A percentile compares a stretch with the other conserved stretches of the same genome.
These are phyloP conservation scores for Chimonanthus salicifolius DNA, from an alignment of 164 flowering plant genomes.

Conservation along the genomic window DNA sequence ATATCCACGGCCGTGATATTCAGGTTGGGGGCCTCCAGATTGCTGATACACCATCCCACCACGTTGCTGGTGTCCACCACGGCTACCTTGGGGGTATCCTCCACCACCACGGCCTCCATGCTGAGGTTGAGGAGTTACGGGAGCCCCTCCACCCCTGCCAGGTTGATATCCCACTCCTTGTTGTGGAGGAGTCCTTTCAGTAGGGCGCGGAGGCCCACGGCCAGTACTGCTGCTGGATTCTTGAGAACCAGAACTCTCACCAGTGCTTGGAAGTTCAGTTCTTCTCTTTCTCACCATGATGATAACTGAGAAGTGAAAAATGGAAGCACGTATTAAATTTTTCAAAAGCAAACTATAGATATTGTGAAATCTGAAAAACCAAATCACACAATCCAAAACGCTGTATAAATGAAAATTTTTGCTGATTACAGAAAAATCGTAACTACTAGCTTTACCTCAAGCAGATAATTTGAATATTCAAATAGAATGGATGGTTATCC, in stretches of 20 bases:
- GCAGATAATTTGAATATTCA: too few species aligned
- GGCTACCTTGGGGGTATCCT: slow-evolving; percentile 12
- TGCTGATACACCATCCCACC: slow-evolving; percentile 24
- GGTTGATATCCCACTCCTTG: slow-evolving; percentile 20
- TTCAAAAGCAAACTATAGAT: too few species aligned
- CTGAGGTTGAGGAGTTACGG: slow-evolving; percentile 3
- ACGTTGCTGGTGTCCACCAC: slow-evolving; percentile 19
- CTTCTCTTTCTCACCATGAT: slow-evolving; percentile 70
- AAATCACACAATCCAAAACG: too few species aligned
- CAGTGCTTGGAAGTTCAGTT: slow-evolving; percentile 34
- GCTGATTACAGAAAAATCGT: too few species aligned
- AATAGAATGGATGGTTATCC: too few species aligned
- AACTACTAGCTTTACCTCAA: too few species aligned
- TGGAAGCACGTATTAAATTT: not conserved
- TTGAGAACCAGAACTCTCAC: slow-evolving; percentile 52
- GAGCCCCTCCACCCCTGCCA: slow-evolving; percentile 13
- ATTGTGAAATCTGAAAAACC: too few species aligned
- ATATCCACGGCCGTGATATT: slow-evolving; percentile 29
- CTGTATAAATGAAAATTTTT: too few species aligned
- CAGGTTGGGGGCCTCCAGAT: slow-evolving; percentile 15
- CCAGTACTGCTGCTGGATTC: slow-evolving; percentile 36
- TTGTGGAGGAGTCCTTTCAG: slow-evolving; percentile 12
- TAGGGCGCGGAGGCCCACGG: slow-evolving; percentile 42
- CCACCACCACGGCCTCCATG: slow-evolving; percentile 16
- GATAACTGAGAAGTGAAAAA: slow-evolving; percentile 1